phyloP scores from a whole-genome alignment of 2,329 filamentous ascomycete species.

The Parascedosporium putredinis region DNA sequence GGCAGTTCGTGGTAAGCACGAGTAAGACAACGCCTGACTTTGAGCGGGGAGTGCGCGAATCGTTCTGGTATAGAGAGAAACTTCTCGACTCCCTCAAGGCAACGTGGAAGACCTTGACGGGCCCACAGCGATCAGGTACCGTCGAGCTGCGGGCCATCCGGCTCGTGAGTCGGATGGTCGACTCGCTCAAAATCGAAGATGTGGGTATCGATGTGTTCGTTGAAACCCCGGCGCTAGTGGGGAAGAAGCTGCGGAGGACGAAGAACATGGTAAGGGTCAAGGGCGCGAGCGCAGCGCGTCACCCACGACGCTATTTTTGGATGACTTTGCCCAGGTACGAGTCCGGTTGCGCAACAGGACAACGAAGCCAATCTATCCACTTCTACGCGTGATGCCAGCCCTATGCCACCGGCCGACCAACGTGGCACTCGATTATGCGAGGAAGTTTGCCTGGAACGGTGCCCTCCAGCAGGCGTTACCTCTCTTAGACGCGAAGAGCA shows the following conservation, averaged over 20 bases:
- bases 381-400: constrained; percentile 67
- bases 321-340: constrained; percentile 55
- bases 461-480: constrained; percentile 67
- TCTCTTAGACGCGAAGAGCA: constrained; percentile 46
- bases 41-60: constrained; percentile 68
- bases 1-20: constrained; percentile 85
- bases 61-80: constrained; percentile 84
- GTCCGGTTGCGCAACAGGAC: constrained; percentile 70
- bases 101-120: constrained; percentile 54
- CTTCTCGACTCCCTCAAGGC: constrained; percentile 62
- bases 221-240: constrained; percentile 20
- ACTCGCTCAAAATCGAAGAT: constrained; percentile 72
- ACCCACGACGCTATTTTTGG: constrained; percentile 19
- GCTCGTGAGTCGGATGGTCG: constrained; percentile 68
- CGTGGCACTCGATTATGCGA: constrained; percentile 68
- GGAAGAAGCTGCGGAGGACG: no score
- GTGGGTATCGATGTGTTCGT: constrained; percentile 57
- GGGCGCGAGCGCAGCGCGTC: constrained; percentile 17
- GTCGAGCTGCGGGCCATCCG: constrained; percentile 70
- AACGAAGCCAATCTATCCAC: constrained; percentile 52
- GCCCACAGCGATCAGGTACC: constrained; percentile 46
- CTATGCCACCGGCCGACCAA: constrained; percentile 62
- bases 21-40: constrained; percentile 68
- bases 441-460: constrained; percentile 77
- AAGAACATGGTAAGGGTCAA: no score